Base-by-base conservation (phyloP, 768 basidiomycete species). In the Terana coerulea region DNA sequence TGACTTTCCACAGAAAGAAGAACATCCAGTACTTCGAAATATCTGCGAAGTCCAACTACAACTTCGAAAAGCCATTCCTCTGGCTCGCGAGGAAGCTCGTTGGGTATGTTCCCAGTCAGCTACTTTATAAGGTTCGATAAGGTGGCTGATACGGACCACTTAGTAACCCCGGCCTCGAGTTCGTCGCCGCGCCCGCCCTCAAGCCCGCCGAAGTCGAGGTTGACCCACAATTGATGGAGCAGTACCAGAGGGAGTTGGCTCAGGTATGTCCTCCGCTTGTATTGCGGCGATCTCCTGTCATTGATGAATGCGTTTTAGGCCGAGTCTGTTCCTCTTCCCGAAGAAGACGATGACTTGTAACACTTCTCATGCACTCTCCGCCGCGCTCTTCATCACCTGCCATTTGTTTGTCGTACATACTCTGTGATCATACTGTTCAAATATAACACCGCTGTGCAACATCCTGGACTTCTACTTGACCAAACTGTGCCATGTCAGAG, bases 1-100 rank as follows among this genome's bases (percentile, higher is more conserved):
- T 99, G 55, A 99, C 97, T 39, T 99, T 99, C 87, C 97, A 98
- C 80, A 82, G 97, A 68, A 99, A 99, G 91, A 99, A 99, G 82
- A 98, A 95, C 74, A 81, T 99, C 47, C 97, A 98, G 69, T 99
- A 99, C 78, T 99, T 95, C 68, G 97, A 99, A 67, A 98, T 99
- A 61, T 98, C 97, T 0, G 97, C 97, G 48, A 99, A 99, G 75
- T 98, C 95, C 40, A 99, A 99, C 80, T 99, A 98, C 73, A 99
- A 99, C 79, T 98, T 98, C 67, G 97, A 99, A 75, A 98, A 98
- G 71, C 97, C 97, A 44, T 98, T 99, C 91, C 81, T 99, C 58
- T 98, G 97, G 97, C 80, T 98, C 68, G 95, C 92, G 53, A 84
- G 93, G 76, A 99, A 98, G 76, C 80, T 99, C 57, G 95, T 95